Percentiles rank a stretch among this genome's conserved stretches.
Evolutionary conservation across 805 yeast species (phyloP).

Genomic region (Pichia pseudocactophila): DNA sequence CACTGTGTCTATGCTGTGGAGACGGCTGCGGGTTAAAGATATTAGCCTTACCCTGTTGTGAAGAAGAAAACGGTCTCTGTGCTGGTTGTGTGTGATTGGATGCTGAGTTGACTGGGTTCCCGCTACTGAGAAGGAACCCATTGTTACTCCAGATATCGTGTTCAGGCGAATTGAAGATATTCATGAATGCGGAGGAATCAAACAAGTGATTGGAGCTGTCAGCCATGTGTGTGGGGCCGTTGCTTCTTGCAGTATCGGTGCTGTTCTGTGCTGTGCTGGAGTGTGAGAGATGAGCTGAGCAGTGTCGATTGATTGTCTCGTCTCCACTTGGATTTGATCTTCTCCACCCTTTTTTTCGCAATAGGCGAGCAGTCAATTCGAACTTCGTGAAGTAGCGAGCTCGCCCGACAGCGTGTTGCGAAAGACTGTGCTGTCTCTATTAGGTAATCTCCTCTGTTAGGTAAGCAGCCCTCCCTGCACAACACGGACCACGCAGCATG

Average conservation of each 20-base stretch:
- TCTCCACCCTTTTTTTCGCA: no score
- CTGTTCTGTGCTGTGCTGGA: neutral
- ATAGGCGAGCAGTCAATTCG: no score
- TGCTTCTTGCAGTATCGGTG: neutral
- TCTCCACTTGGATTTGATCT: no score
- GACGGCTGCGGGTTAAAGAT: neutral
- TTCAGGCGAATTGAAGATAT: neutral
- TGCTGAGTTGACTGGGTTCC: neutral
- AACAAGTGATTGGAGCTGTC: neutral
- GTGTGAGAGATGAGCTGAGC: neutral
- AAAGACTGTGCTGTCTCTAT: neutral
- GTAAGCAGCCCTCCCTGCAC: neutral
- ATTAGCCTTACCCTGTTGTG: neutral
- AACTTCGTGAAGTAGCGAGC: no score
- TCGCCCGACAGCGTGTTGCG: no score
- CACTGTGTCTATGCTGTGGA: no score
- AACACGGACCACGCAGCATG: neutral
- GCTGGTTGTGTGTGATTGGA: neutral
- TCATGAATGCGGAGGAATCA: neutral
- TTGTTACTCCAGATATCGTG: neutral
- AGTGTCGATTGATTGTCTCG: no score
- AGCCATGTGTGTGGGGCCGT: neutral
- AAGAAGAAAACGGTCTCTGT: neutral
- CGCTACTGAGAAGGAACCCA: no score
- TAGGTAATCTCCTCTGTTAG: neutral